phyloP scores from a whole-genome alignment of 192 early-diverging fungal species.

The Kickxella alabastrina region DNA sequence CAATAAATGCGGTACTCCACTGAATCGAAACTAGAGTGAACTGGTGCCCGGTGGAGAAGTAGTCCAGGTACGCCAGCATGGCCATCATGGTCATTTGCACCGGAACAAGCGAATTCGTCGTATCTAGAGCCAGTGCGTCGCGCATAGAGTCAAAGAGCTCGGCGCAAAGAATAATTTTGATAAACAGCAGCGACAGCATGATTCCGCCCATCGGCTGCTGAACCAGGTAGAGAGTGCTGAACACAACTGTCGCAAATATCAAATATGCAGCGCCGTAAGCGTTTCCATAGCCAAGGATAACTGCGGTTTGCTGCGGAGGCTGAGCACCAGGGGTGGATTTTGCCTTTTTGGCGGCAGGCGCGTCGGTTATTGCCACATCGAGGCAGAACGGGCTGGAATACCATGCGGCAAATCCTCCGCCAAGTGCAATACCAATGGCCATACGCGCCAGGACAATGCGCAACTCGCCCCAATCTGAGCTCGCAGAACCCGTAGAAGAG shows the following conservation, averaged over 20 bases:
- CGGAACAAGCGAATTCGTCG: constrained; percentile 25
- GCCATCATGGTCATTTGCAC: constrained; percentile 47
- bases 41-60: constrained; percentile 93
- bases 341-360: neutral
- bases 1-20: constrained; percentile 86
- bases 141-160: constrained; percentile 52
- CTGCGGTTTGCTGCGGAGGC: constrained; percentile 22
- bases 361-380: constrained; percentile 31
- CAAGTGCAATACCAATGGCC: constrained; percentile 54
- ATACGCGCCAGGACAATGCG: constrained; percentile 54
- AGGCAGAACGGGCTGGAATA: constrained; percentile 54
- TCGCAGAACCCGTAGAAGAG: neutral
- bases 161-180: constrained; percentile 43
- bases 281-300: constrained; percentile 60
- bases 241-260: constrained; percentile 57
- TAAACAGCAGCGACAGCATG: constrained; percentile 49
- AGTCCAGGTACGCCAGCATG: constrained; percentile 59
- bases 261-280: constrained; percentile 68
- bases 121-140: constrained; percentile 11
- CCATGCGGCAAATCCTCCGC: constrained; percentile 56
- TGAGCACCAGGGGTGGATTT: neutral
- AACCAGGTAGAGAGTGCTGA: constrained; percentile 60
- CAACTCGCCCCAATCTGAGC: constrained; percentile 32
- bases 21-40: constrained; percentile 84
- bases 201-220: constrained; percentile 82